phyloP scores from a whole-genome alignment of 106 monocot genomes.

The Xerophyta viscosa region DNA sequence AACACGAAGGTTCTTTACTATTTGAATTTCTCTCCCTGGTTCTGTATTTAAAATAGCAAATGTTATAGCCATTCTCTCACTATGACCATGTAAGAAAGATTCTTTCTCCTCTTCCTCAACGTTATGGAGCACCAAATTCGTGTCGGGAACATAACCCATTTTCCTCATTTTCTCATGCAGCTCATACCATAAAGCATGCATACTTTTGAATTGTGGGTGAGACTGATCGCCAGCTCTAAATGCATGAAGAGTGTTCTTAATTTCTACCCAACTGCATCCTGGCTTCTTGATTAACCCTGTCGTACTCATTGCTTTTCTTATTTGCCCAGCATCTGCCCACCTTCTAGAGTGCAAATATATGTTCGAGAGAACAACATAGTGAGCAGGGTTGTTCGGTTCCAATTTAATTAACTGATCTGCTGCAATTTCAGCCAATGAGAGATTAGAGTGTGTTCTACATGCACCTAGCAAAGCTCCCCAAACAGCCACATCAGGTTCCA shows the following conservation, averaged over 20 bases:
- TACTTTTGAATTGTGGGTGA: conserved; percentile 5
- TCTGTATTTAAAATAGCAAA: conserved; percentile 9
- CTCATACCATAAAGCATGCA: conserved; percentile 1
- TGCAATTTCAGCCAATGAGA: conserved; percentile 47
- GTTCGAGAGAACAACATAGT: conserved; percentile 55
- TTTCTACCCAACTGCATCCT: conserved; percentile 67
- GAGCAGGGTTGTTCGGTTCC: conserved; percentile 44
- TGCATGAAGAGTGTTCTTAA: conserved; percentile 8
- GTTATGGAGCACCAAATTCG: background rate
- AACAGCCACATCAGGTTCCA: conserved; percentile 28
- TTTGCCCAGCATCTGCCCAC: conserved; percentile 52
- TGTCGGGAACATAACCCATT: conserved; percentile 14
- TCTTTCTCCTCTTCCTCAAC: conserved; percentile 12
- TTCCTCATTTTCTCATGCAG: conserved; percentile 6
- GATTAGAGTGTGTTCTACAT: conserved; percentile 47
- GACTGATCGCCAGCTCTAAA: conserved; percentile 4
- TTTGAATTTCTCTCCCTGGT: background rate
- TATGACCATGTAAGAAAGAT: background rate
- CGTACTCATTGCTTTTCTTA: conserved; percentile 30
- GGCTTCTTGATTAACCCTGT: conserved; percentile 40
- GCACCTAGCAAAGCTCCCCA: conserved; percentile 61
- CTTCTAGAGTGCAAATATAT: conserved; percentile 62
- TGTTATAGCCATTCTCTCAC: conserved; percentile 3
- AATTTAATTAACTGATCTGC: conserved; percentile 33
- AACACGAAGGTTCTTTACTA: conserved; percentile 11